Evolutionary conservation across 257 asterid genomes (phyloP).

Genomic region (Catharanthus roseus): DNA sequence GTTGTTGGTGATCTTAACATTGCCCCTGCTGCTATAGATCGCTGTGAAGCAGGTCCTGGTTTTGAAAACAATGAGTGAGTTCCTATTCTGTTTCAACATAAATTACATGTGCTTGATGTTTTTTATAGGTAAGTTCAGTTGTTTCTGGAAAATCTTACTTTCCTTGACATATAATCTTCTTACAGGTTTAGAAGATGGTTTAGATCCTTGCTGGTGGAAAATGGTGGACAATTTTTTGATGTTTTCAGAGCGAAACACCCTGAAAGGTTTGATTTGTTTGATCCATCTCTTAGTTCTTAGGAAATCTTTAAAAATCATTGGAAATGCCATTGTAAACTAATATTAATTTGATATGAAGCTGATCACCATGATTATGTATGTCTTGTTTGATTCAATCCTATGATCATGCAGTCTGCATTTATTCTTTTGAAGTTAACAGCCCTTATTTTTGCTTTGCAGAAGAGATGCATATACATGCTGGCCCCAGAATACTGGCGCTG

Average conservation of each 20-base stretch:
- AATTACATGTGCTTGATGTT: neutral
- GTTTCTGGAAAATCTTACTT: neutral
- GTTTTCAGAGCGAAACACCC: constrained; percentile 81
- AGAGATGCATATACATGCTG: constrained; percentile 91
- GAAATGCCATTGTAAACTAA: neutral
- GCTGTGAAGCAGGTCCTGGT: constrained; percentile 90
- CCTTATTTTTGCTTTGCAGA: constrained; percentile 28
- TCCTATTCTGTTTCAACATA: constrained; percentile 1
- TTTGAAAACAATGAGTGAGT: constrained; percentile 86
- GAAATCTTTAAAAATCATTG: constrained; percentile 6
- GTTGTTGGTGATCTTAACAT: constrained; percentile 95
- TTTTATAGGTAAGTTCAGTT: neutral
- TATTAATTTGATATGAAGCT: neutral
- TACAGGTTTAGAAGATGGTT: constrained; percentile 91
- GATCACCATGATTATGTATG: neutral
- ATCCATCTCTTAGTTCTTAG: neutral
- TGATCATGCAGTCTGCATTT: neutral
- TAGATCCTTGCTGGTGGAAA: constrained; percentile 68
- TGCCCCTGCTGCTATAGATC: constrained; percentile 75
- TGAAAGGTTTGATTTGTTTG: constrained; percentile 44
- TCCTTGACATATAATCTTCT: constrained; percentile 7
- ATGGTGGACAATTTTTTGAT: constrained; percentile 68
- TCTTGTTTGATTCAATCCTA: no score
- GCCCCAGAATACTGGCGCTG: constrained; percentile 92
- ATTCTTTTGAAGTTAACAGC: neutral